Conservation (phyloP, 208 protist species). For the Acanthamoeba castellanii region DNA sequence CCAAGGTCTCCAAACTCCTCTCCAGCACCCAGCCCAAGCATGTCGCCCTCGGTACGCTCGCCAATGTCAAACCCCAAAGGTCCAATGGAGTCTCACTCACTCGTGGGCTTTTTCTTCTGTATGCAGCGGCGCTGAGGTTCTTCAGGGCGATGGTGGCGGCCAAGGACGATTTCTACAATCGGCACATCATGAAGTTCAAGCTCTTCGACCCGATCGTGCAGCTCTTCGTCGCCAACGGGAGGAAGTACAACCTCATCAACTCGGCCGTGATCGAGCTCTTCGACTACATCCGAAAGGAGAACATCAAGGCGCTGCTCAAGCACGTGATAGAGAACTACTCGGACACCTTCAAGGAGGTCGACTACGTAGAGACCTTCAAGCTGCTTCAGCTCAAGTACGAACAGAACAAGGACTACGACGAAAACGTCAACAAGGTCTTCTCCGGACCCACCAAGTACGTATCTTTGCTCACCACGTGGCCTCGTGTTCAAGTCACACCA, state of each 20-base stretch:
- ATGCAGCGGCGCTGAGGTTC: slow-evolving; percentile 83
- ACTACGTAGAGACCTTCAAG: slow-evolving; percentile 82
- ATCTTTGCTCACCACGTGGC: background rate
- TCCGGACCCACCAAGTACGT: slow-evolving; percentile 36
- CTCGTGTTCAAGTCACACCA: too few species aligned
- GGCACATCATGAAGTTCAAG: slow-evolving; percentile 86
- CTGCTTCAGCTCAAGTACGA: slow-evolving; percentile 80
- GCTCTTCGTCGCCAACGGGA: slow-evolving; percentile 82
- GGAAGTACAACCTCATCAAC: slow-evolving; percentile 89
- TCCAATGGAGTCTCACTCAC: background rate
- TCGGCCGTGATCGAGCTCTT: slow-evolving; percentile 88
- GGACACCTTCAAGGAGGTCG: slow-evolving; percentile 74
- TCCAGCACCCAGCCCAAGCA: slow-evolving; percentile 65
- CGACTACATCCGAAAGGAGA: slow-evolving; percentile 83
- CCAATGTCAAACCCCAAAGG: background rate
- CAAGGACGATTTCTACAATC: slow-evolving; percentile 88
- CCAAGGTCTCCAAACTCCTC: slow-evolving; percentile 76
- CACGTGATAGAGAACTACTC: slow-evolving; percentile 76
- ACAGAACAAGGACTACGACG: slow-evolving; percentile 80
- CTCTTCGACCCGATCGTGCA: slow-evolving; percentile 85
- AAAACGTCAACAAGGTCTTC: slow-evolving; percentile 20
- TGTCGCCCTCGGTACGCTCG: slow-evolving; percentile 66
- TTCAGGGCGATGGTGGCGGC: slow-evolving; percentile 83
- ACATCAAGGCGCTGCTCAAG: slow-evolving; percentile 80
- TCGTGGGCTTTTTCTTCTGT: background rate